Evolutionary conservation across 805 yeast species (phyloP).

Genomic region (Priceomyces fermenticarens): DNA sequence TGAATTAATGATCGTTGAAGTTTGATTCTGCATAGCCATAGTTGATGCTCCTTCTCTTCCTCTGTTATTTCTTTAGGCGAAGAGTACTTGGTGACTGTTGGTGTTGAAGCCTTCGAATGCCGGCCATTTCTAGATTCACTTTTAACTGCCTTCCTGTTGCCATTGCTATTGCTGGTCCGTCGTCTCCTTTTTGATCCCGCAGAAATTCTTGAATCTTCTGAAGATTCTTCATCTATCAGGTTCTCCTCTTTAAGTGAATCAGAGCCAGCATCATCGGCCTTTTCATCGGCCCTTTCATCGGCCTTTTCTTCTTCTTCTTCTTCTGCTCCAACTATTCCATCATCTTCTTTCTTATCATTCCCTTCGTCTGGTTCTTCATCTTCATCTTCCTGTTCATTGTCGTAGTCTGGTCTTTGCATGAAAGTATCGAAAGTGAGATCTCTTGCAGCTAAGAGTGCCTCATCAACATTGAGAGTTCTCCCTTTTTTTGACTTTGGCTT

Average conservation of each 20-base stretch:
- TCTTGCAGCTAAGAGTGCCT: conserved; percentile 37
- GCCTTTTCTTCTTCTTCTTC: conserved; percentile 25
- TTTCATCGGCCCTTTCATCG: conserved; percentile 1
- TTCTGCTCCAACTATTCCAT: conserved; percentile 23
- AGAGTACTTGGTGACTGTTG: conserved; percentile 1
- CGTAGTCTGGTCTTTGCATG: conserved; percentile 25
- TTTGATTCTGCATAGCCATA: conserved; percentile 47
- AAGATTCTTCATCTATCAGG: conserved; percentile 1
- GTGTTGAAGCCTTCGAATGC: conserved; percentile 1
- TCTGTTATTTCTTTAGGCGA: conserved; percentile 17
- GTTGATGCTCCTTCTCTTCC: conserved; percentile 42
- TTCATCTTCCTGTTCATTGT: conserved; percentile 15
- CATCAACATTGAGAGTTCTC: conserved; percentile 29
- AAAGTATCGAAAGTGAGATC: conserved; percentile 36
- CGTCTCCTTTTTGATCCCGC: neutral
- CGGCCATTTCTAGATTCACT: conserved; percentile 2
- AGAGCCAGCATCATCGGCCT: neutral
- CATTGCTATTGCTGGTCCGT: conserved; percentile 1
- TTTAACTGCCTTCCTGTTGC: conserved; percentile 3
- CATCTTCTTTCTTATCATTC: conserved; percentile 16
- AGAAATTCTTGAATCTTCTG: too few species aligned
- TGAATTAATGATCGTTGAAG: conserved; percentile 50
- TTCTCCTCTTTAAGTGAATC: conserved; percentile 3
- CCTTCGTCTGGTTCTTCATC: conserved; percentile 23
- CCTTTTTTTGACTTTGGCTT: conserved; percentile 18